Evolutionary conservation across 495 filamentous ascomycete genomes (phyloP), one percentile per base, ranked within the genome.

Genomic region (Aspergillus leporis): DNA sequence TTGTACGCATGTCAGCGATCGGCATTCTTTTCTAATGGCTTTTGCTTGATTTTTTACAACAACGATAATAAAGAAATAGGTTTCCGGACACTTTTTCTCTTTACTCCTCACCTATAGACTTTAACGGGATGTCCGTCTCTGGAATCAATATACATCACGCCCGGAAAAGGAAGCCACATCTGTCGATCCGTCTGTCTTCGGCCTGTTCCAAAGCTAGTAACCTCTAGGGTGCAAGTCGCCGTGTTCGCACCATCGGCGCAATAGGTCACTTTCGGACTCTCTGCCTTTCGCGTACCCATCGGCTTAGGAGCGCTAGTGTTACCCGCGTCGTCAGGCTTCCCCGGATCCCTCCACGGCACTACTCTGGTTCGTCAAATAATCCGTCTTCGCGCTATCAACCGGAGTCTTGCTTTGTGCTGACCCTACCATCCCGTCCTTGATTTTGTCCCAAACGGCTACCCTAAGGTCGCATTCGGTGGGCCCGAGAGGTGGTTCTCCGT

Each of bases 341-440:
- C 51, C 56, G 40, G 56, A 56, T 59, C 38, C 50, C 56, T 56
- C 61, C 56, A 63, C 53, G 38, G 36, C 46, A 23, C 31, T 9
- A 36, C 56, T 49, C 34, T 51, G 60, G 55, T 43, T 51, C 48
- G 45, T 47, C 60, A n/a, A 52, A 53, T 45, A 31, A 47, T 18
- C 25, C 53, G 41, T 34, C 43, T 4, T 47, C 19, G 19, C 19
- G 23, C 43, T 47, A 12, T 47, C 53, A 1, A 18, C 16, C 38
- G 32, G 49, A 31, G 34, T 40, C 21, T 22, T 21, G 21, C 14
- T 19, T 7, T 19, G 19, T 43, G n/a, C 16, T 54, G 28, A 18
- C 47, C 38, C 21, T 23, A 18, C 19, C 23, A 31, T 31, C n/a
- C 32, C 57, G 49, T 51, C 43, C 47, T 41, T 53, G 30, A 56